phyloP scores from a whole-genome alignment of 2,329 filamentous ascomycete species.

The Mycogone perniciosa region DNA sequence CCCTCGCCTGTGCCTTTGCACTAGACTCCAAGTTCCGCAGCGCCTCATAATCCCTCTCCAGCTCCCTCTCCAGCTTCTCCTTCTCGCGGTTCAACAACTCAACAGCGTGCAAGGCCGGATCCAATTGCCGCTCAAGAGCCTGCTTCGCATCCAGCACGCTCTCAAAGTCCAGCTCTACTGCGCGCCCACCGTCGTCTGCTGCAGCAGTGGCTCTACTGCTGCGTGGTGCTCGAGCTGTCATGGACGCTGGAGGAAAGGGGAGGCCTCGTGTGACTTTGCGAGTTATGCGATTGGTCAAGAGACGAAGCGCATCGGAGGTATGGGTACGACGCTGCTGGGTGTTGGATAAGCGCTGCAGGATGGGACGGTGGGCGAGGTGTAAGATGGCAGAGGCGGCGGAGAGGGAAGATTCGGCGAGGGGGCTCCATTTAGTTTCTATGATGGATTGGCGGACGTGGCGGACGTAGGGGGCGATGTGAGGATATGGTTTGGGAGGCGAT shows the following conservation, averaged over 20 bases:
- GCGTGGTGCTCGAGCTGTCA: conserved; percentile 17
- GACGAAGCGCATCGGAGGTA: conserved; percentile 49
- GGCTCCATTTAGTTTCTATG: conserved; percentile 63
- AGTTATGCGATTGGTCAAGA: conserved; percentile 49
- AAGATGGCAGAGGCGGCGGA: conserved; percentile 51
- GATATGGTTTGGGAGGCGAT: conserved; percentile 35
- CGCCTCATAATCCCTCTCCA: conserved; percentile 49
- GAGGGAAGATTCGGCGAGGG: conserved; percentile 49
- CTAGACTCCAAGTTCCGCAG: conserved; percentile 49
- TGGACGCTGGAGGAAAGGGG: conserved; percentile 56
- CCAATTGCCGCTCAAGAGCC: conserved; percentile 51
- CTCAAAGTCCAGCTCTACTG: conserved; percentile 60
- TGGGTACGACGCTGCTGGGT: conserved; percentile 44
- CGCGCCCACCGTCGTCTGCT: conserved; percentile 38
- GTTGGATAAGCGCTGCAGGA: conserved; percentile 50
- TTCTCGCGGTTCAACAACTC: conserved; percentile 54
- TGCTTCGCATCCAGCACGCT: conserved; percentile 54
- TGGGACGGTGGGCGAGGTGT: conserved; percentile 52
- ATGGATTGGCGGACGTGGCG: conserved; percentile 53
- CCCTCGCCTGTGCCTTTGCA: conserved; percentile 46
- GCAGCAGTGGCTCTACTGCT: conserved; percentile 13
- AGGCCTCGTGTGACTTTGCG: conserved; percentile 53
- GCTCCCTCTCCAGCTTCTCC: conserved; percentile 46
- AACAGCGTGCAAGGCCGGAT: conserved; percentile 56
- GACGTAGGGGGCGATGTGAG: conserved; percentile 45